These are phyloP conservation scores for Phaeoacremonium minimum DNA, from an alignment of 2,329 filamentous ascomycete species.

Conservation along the genomic window DNA sequence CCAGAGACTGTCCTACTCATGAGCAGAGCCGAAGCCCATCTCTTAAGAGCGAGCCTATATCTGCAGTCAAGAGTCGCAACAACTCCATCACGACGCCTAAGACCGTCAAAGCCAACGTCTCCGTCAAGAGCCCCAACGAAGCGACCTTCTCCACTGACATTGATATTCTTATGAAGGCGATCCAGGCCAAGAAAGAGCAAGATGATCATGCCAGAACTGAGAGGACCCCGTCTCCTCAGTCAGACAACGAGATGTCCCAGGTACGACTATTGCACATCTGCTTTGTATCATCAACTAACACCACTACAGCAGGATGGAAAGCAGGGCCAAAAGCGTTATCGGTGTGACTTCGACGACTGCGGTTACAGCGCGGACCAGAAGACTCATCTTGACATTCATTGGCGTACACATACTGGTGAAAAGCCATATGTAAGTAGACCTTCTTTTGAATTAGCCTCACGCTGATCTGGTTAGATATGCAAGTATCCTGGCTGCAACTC, in stretches of 20 bases:
- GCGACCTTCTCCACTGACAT: slow-evolving; percentile 75
- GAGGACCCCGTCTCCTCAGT: too few relatives aligned
- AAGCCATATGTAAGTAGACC: slow-evolving; percentile 74
- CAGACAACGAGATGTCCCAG: slow-evolving; percentile 49
- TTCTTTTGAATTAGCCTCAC: slow-evolving; percentile 17
- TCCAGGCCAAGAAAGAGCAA: slow-evolving; percentile 62
- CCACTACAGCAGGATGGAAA: too few relatives aligned
- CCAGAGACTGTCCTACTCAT: slow-evolving; percentile 16
- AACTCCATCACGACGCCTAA: slow-evolving; percentile 18
- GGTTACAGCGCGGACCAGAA: slow-evolving; percentile 84
- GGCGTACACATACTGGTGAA: slow-evolving; percentile 79
- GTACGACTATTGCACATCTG: too few relatives aligned
- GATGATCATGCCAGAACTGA: slow-evolving; percentile 18
- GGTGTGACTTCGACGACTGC: slow-evolving; percentile 71
- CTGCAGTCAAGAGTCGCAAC: slow-evolving; percentile 13
- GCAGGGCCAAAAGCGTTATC: slow-evolving; percentile 58
- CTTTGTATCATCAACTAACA: too few relatives aligned
- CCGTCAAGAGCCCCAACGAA: slow-evolving; percentile 41
- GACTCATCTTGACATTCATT: slow-evolving; percentile 89
- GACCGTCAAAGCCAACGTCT: slow-evolving; percentile 39
- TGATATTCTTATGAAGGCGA: slow-evolving; percentile 83
- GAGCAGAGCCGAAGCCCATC: slow-evolving; percentile 26
- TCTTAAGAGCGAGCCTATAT: slow-evolving; percentile 30
- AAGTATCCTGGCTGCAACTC: slow-evolving; percentile 69
- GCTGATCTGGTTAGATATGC: slow-evolving; percentile 49